phyloP scores from a whole-genome alignment of 2,329 filamentous ascomycete species.

The Berkeleyomyces rouxiae region DNA sequence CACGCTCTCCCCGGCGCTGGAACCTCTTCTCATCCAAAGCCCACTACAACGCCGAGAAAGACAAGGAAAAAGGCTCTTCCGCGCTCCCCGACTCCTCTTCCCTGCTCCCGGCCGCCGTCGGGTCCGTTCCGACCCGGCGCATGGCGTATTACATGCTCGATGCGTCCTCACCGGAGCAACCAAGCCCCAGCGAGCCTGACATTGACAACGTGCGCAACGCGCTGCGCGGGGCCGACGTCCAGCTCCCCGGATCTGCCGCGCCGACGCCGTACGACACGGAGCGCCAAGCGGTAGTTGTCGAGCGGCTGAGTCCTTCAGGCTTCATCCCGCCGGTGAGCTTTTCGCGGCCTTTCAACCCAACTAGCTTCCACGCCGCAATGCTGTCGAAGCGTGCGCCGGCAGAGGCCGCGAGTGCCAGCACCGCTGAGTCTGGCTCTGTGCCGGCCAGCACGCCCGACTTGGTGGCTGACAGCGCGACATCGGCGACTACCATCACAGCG shows the following conservation, averaged over 20 bases:
- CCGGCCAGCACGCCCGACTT: constrained; percentile 17
- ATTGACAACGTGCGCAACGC: constrained; percentile 2
- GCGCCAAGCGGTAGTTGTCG: not conserved
- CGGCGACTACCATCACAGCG: constrained; percentile 26
- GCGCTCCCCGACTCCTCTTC: constrained; percentile 16
- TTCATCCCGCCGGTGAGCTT: constrained; percentile 61
- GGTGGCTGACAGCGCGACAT: constrained; percentile 32
- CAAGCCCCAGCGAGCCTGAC: not conserved
- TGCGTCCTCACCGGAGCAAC: constrained; percentile 33
- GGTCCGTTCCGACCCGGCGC: constrained; percentile 30
- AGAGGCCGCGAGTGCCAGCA: constrained; percentile 2
- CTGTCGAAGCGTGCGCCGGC: constrained; percentile 11
- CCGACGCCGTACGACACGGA: not conserved
- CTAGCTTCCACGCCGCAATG: constrained; percentile 27
- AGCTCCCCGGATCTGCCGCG: constrained; percentile 30
- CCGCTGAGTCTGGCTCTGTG: constrained; percentile 1
- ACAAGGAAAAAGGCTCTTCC: not conserved
- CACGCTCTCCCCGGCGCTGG: constrained; percentile 43
- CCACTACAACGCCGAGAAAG: constrained; percentile 22
- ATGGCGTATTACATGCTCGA: constrained; percentile 47
- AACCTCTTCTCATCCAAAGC: constrained; percentile 41
- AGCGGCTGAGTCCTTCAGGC: not conserved
- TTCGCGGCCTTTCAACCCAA: constrained; percentile 59
- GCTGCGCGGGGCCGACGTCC: constrained; percentile 4
- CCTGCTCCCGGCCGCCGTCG: constrained; percentile 31